phyloP scores from a whole-genome alignment of 176 grass and related monocot species.

The Pharus latifolius region DNA sequence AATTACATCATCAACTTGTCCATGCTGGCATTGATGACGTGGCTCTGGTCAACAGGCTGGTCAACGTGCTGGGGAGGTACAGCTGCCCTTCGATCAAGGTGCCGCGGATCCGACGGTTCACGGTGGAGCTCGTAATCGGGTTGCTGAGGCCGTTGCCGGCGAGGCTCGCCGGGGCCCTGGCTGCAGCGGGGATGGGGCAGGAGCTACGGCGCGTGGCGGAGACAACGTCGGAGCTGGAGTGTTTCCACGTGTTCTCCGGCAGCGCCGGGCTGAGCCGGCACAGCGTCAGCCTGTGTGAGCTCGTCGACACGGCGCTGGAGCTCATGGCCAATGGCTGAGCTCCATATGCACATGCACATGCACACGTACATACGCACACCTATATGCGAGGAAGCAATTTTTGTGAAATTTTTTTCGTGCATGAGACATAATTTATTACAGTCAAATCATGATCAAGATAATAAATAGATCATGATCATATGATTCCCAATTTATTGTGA shows the following conservation, averaged over 20 bases:
- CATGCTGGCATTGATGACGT: background rate
- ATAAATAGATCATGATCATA: too few species aligned
- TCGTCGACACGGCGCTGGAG: slow-evolving; percentile 33
- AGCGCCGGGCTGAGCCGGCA: slow-evolving; percentile 46
- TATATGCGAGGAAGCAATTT: too few species aligned
- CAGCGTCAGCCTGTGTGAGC: slow-evolving; percentile 14
- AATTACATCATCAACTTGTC: slow-evolving; percentile 13
- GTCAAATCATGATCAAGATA: too few species aligned
- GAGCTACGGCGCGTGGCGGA: slow-evolving; percentile 40
- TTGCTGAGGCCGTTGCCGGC: slow-evolving; percentile 3
- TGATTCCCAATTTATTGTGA: too few species aligned
- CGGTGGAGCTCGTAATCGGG: slow-evolving; percentile 35
- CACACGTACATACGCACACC: too few species aligned
- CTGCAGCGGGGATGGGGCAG: slow-evolving; percentile 9
- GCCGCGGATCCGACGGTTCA: slow-evolving; percentile 42
- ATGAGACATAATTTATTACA: too few species aligned
- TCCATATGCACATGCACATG: background rate
- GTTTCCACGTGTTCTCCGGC: slow-evolving; percentile 71
- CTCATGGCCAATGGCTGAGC: background rate
- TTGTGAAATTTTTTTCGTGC: too few species aligned
- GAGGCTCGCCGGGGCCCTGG: background rate
- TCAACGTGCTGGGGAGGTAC: slow-evolving; percentile 24
- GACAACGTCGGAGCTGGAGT: slow-evolving; percentile 60
- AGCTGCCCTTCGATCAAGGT: slow-evolving; percentile 33
- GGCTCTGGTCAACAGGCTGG: slow-evolving; percentile 16